These are phyloP conservation scores for Claviceps quebecensis DNA, from an alignment of 2,329 filamentous ascomycete species.

Conservation along the genomic window DNA sequence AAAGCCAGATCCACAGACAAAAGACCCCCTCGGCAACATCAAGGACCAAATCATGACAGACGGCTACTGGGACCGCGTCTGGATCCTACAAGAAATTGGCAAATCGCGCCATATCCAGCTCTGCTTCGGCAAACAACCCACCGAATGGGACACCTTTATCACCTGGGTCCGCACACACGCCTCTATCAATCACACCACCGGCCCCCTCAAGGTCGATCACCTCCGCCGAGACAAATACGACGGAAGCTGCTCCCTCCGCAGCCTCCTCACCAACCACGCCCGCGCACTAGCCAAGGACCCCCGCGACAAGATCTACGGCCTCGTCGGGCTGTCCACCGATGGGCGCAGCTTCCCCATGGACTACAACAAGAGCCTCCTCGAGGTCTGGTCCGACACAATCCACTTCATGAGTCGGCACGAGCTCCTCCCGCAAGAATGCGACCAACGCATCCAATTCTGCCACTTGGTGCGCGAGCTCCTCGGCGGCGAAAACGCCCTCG, in stretches of 20 bases:
- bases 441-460: conserved; percentile 4
- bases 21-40: background rate
- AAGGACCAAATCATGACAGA: conserved; percentile 4
- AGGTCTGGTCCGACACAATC: conserved; percentile 13
- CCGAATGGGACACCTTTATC: conserved; percentile 6
- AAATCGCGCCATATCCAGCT: conserved; percentile 6
- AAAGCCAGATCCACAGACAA: background rate
- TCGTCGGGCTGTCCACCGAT: conserved; percentile 11
- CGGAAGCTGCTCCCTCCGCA: conserved; percentile 6
- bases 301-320: conserved; percentile 15
- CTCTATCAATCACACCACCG: background rate
- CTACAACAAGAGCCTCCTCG: conserved; percentile 12
- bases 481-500: conserved; percentile 4
- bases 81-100: conserved; percentile 10
- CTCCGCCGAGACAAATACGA: conserved; percentile 7
- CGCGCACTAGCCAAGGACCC: conserved; percentile 8
- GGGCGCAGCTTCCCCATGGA: conserved; percentile 10
- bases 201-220: conserved; percentile 5
- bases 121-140: conserved; percentile 4
- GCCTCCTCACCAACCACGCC: conserved; percentile 6
- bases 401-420: conserved; percentile 8
- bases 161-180: conserved; percentile 5
- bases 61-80: conserved; percentile 8
- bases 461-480: conserved; percentile 4
- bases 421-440: conserved; percentile 2